Conservation (phyloP, 805 yeast species). For the Suhomyces vadensis region DNA sequence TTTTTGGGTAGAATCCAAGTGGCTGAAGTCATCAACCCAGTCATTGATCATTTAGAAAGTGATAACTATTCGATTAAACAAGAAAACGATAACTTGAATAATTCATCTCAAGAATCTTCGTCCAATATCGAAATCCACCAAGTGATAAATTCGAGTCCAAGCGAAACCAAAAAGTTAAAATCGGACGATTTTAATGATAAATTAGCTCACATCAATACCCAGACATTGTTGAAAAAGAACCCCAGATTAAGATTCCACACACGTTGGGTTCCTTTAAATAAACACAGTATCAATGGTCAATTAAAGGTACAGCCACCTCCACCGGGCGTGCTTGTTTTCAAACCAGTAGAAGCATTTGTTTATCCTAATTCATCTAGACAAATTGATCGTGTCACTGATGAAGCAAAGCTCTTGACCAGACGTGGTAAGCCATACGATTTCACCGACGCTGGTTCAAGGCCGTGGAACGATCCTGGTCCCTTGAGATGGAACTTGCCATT, state of each 20-base stretch:
- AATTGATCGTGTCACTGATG: slow-evolving; percentile 66
- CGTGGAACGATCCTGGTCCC: slow-evolving; percentile 91
- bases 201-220: slow-evolving; percentile 18
- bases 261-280: slow-evolving; percentile 67
- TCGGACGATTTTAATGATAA: slow-evolving; percentile 13
- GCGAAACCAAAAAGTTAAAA: slow-evolving; percentile 23
- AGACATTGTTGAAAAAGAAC: slow-evolving; percentile 24
- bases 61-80: slow-evolving; percentile 12
- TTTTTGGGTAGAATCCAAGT: slow-evolving; percentile 78
- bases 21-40: slow-evolving; percentile 70
- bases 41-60: slow-evolving; percentile 31
- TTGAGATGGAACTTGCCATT: slow-evolving; percentile 39
- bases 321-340: slow-evolving; percentile 84
- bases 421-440: slow-evolving; percentile 52
- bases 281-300: slow-evolving; percentile 53
- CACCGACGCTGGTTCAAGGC: slow-evolving; percentile 57
- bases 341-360: slow-evolving; percentile 77
- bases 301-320: slow-evolving; percentile 75
- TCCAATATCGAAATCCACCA: slow-evolving; percentile 45
- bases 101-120: slow-evolving; percentile 21
- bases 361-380: slow-evolving; percentile 81
- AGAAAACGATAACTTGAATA: slow-evolving; percentile 8
- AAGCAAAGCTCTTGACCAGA: slow-evolving; percentile 59
- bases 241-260: slow-evolving; percentile 50
- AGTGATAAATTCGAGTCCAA: slow-evolving; percentile 35